Conservation (phyloP, 768 basidiomycete species). For the Podaxis rugospora region DNA sequence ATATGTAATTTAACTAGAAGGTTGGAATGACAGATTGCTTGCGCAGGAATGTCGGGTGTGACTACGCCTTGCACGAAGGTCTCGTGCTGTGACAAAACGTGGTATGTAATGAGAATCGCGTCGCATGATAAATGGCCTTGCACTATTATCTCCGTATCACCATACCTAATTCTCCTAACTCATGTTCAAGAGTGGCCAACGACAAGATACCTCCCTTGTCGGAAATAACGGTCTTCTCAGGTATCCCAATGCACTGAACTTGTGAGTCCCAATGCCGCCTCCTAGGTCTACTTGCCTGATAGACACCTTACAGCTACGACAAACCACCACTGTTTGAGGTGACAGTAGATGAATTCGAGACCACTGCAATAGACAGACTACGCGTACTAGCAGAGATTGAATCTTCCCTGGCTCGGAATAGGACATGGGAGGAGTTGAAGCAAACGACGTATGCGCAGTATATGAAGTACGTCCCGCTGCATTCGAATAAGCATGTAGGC, state of each 20-base stretch:
- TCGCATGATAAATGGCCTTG: background rate
- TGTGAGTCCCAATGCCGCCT: slow-evolving; percentile 43
- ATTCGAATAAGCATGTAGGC: slow-evolving; percentile 41
- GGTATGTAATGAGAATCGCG: background rate
- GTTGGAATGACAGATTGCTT: background rate
- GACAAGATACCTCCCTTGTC: slow-evolving; percentile 24
- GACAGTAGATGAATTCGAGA: slow-evolving; percentile 94
- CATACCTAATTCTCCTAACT: background rate
- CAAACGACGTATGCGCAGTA: slow-evolving; percentile 58
- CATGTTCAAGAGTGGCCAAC: slow-evolving; percentile 35
- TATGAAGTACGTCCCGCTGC: slow-evolving; percentile 73
- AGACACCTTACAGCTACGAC: slow-evolving; percentile 62
- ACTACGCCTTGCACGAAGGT: background rate
- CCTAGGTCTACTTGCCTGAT: slow-evolving; percentile 1
- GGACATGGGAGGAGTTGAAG: slow-evolving; percentile 75
- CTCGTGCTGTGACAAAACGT: slow-evolving; percentile 13
- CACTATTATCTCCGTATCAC: background rate
- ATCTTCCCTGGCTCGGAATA: slow-evolving; percentile 79
- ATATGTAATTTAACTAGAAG: background rate
- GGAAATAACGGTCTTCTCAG: slow-evolving; percentile 29
- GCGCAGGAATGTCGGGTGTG: background rate
- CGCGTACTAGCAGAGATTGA: slow-evolving; percentile 90
- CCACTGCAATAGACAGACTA: slow-evolving; percentile 81
- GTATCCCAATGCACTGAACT: slow-evolving; percentile 74
- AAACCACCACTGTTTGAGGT: slow-evolving; percentile 82